These are phyloP conservation scores for Cyberlindnera meyerae DNA, from an alignment of 805 yeast species.

Conservation along the genomic window DNA sequence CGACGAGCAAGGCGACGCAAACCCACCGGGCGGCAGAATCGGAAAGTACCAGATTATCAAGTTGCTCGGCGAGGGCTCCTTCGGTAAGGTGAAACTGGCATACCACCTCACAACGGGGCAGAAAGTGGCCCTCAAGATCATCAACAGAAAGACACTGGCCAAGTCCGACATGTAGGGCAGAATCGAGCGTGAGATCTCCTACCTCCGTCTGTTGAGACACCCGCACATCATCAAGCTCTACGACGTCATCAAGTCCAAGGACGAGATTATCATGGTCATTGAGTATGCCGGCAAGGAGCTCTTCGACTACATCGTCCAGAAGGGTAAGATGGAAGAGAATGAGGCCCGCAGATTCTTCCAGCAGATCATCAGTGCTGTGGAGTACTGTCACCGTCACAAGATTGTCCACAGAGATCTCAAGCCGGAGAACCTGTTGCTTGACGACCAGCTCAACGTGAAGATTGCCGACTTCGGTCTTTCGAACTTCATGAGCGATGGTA, in stretches of 20 bases:
- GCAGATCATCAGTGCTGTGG: slow-evolving; percentile 94
- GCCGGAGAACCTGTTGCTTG: slow-evolving; percentile 88
- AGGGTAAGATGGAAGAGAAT: slow-evolving; percentile 86
- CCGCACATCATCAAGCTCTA: slow-evolving; percentile 94
- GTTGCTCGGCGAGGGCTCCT: slow-evolving; percentile 93
- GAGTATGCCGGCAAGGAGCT: slow-evolving; percentile 96
- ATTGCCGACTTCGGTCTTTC: slow-evolving; percentile 95
- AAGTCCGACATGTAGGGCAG: slow-evolving; percentile 97
- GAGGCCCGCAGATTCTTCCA: slow-evolving; percentile 94
- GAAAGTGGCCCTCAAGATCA: slow-evolving; percentile 87
- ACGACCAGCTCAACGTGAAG: slow-evolving; percentile 86
- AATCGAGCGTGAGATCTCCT: slow-evolving; percentile 89
- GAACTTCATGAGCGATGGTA: slow-evolving; percentile 96
- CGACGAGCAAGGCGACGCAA: slow-evolving; percentile 24
- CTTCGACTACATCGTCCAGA: slow-evolving; percentile 91
- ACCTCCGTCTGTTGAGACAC: slow-evolving; percentile 80
- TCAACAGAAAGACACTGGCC: slow-evolving; percentile 86
- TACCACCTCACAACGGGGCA: slow-evolving; percentile 89
- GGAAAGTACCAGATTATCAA: slow-evolving; percentile 92
- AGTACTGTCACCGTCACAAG: slow-evolving; percentile 93
- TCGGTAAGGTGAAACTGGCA: slow-evolving; percentile 92
- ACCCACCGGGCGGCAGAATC: slow-evolving; percentile 44
- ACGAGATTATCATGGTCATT: slow-evolving; percentile 95
- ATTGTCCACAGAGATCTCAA: slow-evolving; percentile 95
- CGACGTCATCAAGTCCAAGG: slow-evolving; percentile 92